A percentile compares a stretch with the other conserved stretches of the same genome.
These are phyloP conservation scores for California macrophylla DNA, from an alignment of 441 rosid genomes.

Conservation along the genomic window DNA sequence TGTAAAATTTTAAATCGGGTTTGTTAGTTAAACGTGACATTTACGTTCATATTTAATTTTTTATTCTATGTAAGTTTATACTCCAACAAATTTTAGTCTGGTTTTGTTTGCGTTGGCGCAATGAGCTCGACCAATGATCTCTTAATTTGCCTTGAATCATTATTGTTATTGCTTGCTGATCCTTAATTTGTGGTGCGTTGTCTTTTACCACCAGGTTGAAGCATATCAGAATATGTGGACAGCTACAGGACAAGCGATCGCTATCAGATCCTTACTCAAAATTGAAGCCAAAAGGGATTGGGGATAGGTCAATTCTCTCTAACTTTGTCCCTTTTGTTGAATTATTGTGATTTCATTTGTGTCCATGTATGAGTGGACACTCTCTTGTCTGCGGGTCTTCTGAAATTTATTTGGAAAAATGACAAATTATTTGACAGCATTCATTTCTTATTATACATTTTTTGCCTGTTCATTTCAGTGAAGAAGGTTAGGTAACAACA, in stretches of 20 bases:
- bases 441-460: not conserved
- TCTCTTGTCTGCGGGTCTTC: constrained; percentile 13
- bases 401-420: not conserved
- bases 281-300: not conserved
- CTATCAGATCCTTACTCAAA: not conserved
- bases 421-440: not conserved
- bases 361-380: constrained; percentile 23
- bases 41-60: too few relatives aligned
- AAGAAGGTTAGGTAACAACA: too few relatives aligned
- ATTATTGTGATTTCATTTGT: constrained; percentile 12
- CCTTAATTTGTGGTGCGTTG: constrained; percentile 14
- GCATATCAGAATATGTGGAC: not conserved
- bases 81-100: not conserved
- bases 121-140: constrained; percentile 16
- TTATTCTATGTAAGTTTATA: too few relatives aligned
- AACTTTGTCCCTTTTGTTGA: constrained; percentile 7
- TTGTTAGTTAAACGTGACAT: too few relatives aligned
- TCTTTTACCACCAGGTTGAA: constrained; percentile 13
- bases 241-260: not conserved
- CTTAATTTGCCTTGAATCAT: not conserved
- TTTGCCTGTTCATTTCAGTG: not conserved
- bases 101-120: constrained; percentile 6
- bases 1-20: too few relatives aligned
- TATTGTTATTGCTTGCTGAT: not conserved
- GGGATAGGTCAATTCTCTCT: not conserved